These are phyloP conservation scores for Pogostemon cablin DNA, from an alignment of 257 asterid genomes.

Conservation along the genomic window DNA sequence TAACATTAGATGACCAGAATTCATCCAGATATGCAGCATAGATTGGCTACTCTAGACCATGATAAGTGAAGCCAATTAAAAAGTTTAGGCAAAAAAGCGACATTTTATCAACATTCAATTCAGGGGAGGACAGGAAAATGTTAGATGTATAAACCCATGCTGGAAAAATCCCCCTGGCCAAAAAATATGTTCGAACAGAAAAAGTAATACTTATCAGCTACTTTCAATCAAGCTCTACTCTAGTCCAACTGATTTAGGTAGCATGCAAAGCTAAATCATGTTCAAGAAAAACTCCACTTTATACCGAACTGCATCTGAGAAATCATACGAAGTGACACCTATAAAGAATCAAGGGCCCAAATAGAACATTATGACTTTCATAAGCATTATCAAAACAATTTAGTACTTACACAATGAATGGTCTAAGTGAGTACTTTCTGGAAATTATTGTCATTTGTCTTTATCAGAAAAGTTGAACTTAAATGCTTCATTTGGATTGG, in stretches of 20 bases:
- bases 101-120: background rate
- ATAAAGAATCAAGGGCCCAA: background rate
- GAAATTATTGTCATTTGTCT: background rate
- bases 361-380: background rate
- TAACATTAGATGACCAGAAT: constrained; percentile 17
- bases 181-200: no score
- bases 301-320: background rate
- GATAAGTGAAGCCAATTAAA: constrained; percentile 1
- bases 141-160: background rate
- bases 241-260: background rate
- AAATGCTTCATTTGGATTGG: background rate
- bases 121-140: background rate
- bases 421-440: background rate
- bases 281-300: background rate
- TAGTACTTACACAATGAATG: constrained; percentile 1
- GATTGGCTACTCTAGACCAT: constrained; percentile 13
- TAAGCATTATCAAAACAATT: background rate
- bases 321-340: background rate
- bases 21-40: constrained; percentile 4
- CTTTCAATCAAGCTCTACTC: background rate
- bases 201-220: background rate
- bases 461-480: background rate
- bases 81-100: background rate
- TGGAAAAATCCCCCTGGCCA: background rate
- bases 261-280: constrained; percentile 2